These are phyloP conservation scores for Gracilaria gracilis DNA, from an alignment of 23 red algal species.

Conservation along the genomic window DNA sequence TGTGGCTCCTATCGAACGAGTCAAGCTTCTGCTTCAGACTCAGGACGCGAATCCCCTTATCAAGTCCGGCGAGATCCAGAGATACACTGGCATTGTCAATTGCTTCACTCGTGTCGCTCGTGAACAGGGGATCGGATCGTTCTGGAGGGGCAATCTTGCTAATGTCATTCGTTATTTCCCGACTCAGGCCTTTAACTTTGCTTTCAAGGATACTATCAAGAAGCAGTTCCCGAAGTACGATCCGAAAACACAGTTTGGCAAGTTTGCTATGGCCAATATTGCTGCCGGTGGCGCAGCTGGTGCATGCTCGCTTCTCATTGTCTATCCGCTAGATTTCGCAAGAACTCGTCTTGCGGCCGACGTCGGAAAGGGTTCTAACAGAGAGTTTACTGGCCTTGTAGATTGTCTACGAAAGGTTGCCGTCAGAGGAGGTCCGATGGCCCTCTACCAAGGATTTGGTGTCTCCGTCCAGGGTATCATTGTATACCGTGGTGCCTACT, in stretches of 20 bases:
- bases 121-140: constrained; percentile 94
- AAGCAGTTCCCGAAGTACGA: constrained; percentile 96
- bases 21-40: constrained; percentile 98
- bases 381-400: constrained; percentile 88
- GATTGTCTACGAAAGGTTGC: constrained; percentile 84
- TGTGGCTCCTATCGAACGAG: constrained; percentile 99
- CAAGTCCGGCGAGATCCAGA: constrained; percentile 81
- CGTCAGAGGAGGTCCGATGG: constrained; percentile 76
- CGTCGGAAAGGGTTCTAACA: constrained; percentile 85
- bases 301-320: constrained; percentile 95
- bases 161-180: constrained; percentile 99
- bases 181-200: constrained; percentile 99
- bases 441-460: constrained; percentile 98
- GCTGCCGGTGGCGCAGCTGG: constrained; percentile 96
- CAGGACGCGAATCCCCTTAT: constrained; percentile 95
- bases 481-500: constrained; percentile 99
- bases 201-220: constrained; percentile 99
- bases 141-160: constrained; percentile 99
- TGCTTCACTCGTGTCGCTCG: constrained; percentile 92
- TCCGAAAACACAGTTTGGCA: constrained; percentile 91
- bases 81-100: constrained; percentile 94
- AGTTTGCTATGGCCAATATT: constrained; percentile 94
- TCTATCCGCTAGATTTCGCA: constrained; percentile 99
- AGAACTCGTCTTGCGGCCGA: constrained; percentile 98
- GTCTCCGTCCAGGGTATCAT: constrained; percentile 99